Evolutionary conservation across 441 rosid genomes (phyloP).

Genomic region (Pelargonium myrrhifolium): DNA sequence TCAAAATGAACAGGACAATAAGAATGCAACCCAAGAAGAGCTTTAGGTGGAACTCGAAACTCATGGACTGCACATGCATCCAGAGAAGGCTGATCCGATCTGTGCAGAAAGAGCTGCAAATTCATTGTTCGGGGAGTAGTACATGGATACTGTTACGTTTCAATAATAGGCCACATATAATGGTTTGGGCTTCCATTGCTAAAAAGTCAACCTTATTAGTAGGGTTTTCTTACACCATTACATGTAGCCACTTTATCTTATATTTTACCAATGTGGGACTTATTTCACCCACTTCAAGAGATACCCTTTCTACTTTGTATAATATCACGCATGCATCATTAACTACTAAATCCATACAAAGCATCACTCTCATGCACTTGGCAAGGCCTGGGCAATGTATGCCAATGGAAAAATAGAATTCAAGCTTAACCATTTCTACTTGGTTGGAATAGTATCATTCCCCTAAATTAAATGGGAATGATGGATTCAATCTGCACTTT

Average conservation of each 20-base stretch:
- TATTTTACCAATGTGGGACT: too few species aligned
- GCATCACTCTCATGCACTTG: not conserved
- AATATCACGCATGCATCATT: not conserved
- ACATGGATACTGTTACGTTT: too few species aligned
- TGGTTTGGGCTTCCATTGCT: too few species aligned
- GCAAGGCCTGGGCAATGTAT: not conserved
- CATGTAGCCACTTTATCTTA: too few species aligned
- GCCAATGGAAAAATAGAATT: not conserved
- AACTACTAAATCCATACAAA: not conserved
- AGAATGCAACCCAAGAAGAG: constrained; percentile 86
- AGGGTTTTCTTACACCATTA: too few species aligned
- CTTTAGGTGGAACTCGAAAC: constrained; percentile 83
- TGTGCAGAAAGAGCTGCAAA: constrained; percentile 27
- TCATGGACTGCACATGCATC: constrained; percentile 68
- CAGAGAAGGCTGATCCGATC: constrained; percentile 41
- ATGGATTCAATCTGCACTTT: too few species aligned
- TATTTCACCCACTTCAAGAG: too few species aligned
- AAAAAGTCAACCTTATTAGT: too few species aligned
- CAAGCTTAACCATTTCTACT: too few species aligned
- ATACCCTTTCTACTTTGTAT: not conserved
- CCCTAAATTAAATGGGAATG: too few species aligned
- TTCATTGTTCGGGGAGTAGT: not conserved
- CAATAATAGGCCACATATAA: too few species aligned
- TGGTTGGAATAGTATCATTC: too few species aligned
- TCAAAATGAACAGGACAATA: constrained; percentile 92